Evolutionary conservation across 2,329 filamentous ascomycete species (phyloP), one percentile per base, ranked within the genome.

Genomic region (Zymoseptoria pseudotritici): DNA sequence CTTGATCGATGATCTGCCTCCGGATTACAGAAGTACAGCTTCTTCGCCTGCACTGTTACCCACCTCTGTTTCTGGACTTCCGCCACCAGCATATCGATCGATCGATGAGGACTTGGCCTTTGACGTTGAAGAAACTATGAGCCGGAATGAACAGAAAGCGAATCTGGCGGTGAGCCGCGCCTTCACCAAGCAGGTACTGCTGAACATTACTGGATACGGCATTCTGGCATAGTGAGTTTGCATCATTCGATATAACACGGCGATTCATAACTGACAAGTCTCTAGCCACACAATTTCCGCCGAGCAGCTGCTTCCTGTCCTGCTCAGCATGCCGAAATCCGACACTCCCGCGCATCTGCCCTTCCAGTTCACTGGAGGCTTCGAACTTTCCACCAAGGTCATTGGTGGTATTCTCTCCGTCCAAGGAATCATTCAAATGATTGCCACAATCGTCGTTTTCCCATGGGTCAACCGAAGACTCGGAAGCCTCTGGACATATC

Each of bases 271-370:
- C 54, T 55, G 36, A 51, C 26, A 53, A 24, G 52, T 42, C 31
- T 63, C 50, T 70, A 96, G 92, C 78, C 93, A 97, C 77, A 97
- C 93, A 11, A 97, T 99, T 76, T 95, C 92, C 0, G 94, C 96
- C 68, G 94, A 99, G 75, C 90, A 96, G 71, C 83, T 97, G 54
- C 86, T 97, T 67, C 93, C 94, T 0, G 89, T 97, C 1, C 91
- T 99, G 67, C 84, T 99, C 71, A 93, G 89, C 74, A 90, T 90
- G 52, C 72, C 81, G 69, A 71, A 82, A 70, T 75, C 83, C 71
- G 63, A 79, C 26, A 72, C 75, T 17, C 67, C 76, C n/a, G 75
- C 79, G 69, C 64, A 81, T 11, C 82, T 96, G 1, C 93, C 93
- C 0, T 94, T 99, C 79, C 88, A 89, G 68, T 97, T 99, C 67